Conservation (phyloP, 2,329 filamentous ascomycete genomes). For the Furcasterigmium furcatum region DNA sequence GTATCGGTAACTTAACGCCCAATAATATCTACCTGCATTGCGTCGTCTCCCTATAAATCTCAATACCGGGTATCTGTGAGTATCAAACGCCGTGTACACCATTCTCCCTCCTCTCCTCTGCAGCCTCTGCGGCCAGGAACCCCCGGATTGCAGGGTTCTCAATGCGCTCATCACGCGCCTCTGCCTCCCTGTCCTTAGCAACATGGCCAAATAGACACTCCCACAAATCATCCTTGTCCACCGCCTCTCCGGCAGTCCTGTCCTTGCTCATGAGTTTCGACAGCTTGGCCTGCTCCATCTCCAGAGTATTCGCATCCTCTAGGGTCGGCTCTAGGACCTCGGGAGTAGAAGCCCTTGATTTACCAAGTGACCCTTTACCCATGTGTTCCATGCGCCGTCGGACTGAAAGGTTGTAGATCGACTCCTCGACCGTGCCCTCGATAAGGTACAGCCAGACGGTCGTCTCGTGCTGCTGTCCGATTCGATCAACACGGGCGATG, state of each 20-base stretch:
- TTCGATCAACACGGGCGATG: slow-evolving; percentile 91
- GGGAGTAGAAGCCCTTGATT: slow-evolving; percentile 33
- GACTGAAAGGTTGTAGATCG: slow-evolving; percentile 85
- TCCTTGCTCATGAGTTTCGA: slow-evolving; percentile 68
- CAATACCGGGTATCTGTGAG: not conserved
- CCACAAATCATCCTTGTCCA: slow-evolving; percentile 80
- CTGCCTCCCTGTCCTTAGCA: slow-evolving; percentile 12
- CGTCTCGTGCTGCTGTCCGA: slow-evolving; percentile 83
- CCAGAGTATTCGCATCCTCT: slow-evolving; percentile 80
- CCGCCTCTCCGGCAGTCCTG: slow-evolving; percentile 72
- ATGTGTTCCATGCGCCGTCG: slow-evolving; percentile 77
- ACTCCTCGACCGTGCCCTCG: slow-evolving; percentile 87
- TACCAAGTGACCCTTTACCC: slow-evolving; percentile 37
- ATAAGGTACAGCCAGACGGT: slow-evolving; percentile 95
- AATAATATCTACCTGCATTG: too few relatives aligned
- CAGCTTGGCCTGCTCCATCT: slow-evolving; percentile 72
- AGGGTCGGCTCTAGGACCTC: slow-evolving; percentile 59
- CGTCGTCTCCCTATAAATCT: too few relatives aligned
- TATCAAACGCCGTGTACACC: not conserved
- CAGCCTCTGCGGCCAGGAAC: slow-evolving; percentile 43
- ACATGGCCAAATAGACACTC: slow-evolving; percentile 75
- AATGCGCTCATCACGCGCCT: slow-evolving; percentile 19
- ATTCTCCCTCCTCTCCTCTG: slow-evolving; percentile 25
- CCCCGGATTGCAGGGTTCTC: slow-evolving; percentile 31
- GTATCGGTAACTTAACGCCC: too few relatives aligned